Evolutionary conservation across 805 yeast genomes (phyloP), one percentile per base, ranked within the genome.

Genomic region (Candida broadrunensis): DNA sequence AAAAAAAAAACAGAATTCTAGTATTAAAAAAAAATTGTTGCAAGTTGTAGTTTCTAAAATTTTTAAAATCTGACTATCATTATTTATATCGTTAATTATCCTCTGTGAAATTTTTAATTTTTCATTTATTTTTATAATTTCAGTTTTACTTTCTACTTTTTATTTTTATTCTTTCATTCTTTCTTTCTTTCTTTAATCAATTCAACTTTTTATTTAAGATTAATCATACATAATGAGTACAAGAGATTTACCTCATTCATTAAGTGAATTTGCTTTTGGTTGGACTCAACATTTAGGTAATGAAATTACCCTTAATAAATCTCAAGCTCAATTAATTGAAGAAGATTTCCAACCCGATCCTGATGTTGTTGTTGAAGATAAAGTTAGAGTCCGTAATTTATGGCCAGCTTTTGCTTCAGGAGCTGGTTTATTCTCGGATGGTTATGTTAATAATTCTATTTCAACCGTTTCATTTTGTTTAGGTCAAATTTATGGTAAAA

Each of bases 381-480:
- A 29, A 39, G 41, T 8, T 17, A 15, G 15, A 43, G 56, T 31
- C 43, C 55, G 46, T 16, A 52, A 45, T 17, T 46, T 58, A 19
- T 77, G 88, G 84, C 81, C 93, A 5, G 80, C 86, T 37, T 70
- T 85, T 40, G 82, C 88, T 11, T 82, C 96, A 1, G 97, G 97
- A 47, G 93, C 96, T 0, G 97, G 97, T 40, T 72, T 90, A 35
- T 89, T 90, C 64, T 83, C 95, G 27, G 98, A 91, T 64, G 97
- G 97, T 39, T 90, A 89, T 59, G 84, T 88, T 45, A 89, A 89
- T 61, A 88, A 87, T 65, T 81, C 93, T 39, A 85, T 88, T 42
- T 77, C 87, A 44, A 76, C 93, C 8, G 95, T 84, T 14, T 73
- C 83, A 26, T 80, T 90, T 14, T 81, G 90, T 67, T 71, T 90